A percentile compares a stretch with the other conserved stretches of the same genome.
Conservation (phyloP, 1,139 yeast species). For the Kodamaea sp. region DNA sequence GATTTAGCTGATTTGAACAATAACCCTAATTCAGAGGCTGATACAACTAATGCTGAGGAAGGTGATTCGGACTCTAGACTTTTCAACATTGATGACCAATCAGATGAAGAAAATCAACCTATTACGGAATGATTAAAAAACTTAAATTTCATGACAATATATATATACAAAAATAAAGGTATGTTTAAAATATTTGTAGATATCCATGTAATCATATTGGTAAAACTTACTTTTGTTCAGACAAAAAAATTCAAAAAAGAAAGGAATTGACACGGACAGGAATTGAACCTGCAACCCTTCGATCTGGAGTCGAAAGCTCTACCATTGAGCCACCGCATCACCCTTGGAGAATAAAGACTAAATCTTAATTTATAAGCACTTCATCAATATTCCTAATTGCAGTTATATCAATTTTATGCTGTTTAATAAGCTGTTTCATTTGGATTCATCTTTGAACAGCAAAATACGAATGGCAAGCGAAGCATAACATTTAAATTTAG, state of each 20-base stretch:
- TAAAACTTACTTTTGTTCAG: no score
- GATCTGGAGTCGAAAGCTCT: slow-evolving; percentile 29
- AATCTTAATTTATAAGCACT: no score
- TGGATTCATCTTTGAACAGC: no score
- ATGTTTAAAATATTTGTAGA: background rate
- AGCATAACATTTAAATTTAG: no score
- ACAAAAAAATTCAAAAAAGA: background rate
- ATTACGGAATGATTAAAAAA: no score
- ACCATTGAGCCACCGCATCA: slow-evolving; percentile 86
- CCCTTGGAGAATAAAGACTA: background rate
- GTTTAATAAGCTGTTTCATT: no score
- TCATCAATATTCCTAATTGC: no score
- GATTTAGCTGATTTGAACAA: slow-evolving; percentile 5
- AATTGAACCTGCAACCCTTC: slow-evolving; percentile 21
- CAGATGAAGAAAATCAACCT: slow-evolving; percentile 24
- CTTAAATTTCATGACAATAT: slow-evolving; percentile 3
- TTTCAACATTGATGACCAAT: slow-evolving; percentile 38
- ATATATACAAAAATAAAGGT: background rate
- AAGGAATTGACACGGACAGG: slow-evolving; percentile 18
- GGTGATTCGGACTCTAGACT: slow-evolving; percentile 30
- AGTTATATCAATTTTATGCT: no score
- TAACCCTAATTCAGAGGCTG: slow-evolving; percentile 5
- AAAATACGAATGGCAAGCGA: no score
- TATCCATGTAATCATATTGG: background rate
- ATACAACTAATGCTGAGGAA: slow-evolving; percentile 2